phyloP scores from a whole-genome alignment of 1,284 basidiomycete genomes.

The Bondarzewia mesenterica region DNA sequence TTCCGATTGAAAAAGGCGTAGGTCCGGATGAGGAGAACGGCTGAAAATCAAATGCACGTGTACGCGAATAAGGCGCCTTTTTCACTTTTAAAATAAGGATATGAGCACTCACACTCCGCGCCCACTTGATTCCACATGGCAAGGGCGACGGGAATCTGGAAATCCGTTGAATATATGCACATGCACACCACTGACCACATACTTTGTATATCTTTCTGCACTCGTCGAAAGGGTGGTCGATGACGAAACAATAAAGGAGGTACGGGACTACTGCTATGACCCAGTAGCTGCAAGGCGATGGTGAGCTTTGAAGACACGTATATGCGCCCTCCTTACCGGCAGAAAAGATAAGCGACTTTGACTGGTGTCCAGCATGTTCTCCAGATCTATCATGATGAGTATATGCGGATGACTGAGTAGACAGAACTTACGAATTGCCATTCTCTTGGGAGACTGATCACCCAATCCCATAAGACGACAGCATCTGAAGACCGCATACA shows the following conservation, averaged over 20 bases:
- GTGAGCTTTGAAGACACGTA: conserved; percentile 1
- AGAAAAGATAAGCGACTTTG: conserved; percentile 72
- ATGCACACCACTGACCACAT: conserved; percentile 8
- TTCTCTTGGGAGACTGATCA: conserved; percentile 65
- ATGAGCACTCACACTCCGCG: conserved; percentile 59
- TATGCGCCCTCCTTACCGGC: conserved; percentile 42
- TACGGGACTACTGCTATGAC: conserved; percentile 70
- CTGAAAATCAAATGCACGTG: conserved; percentile 29
- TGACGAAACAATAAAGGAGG: conserved; percentile 62
- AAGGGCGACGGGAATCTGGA: conserved; percentile 63
- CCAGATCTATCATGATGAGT: conserved; percentile 48
- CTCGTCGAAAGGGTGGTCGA: conserved; percentile 49
- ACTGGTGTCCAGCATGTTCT: conserved; percentile 74
- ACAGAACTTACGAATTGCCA: conserved; percentile 55
- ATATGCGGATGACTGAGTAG: conserved; percentile 8
- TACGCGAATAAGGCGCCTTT: conserved; percentile 2
- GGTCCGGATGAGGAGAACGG: conserved; percentile 70
- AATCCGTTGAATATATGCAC: conserved; percentile 3
- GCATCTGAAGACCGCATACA: conserved; percentile 41
- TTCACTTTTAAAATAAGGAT: conserved; percentile 4
- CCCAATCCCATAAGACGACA: conserved; percentile 76
- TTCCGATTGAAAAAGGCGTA: conserved; percentile 80
- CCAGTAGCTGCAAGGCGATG: conserved; percentile 50
- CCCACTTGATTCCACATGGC: conserved; percentile 83
- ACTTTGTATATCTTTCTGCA: conserved; percentile 64